Evolutionary conservation across 2,329 filamentous ascomycete genomes (phyloP).

Genomic region (Pezicula neosporulosa): DNA sequence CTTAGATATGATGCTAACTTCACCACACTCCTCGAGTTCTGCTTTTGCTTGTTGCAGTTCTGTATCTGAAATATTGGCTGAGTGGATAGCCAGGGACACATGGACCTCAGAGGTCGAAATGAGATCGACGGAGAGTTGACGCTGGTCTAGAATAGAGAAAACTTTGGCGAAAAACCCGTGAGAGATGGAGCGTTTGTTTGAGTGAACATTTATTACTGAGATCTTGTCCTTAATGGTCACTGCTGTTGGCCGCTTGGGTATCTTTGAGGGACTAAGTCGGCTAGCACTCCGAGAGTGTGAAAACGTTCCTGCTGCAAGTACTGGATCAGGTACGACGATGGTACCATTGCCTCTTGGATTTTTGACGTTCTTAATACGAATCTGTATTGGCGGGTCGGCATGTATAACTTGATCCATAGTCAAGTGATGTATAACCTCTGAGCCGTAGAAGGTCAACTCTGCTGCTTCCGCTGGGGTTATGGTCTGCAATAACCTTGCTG

Average conservation of each 20-base stretch:
- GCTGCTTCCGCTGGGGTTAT: constrained; percentile 95
- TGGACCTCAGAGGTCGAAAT: constrained; percentile 97
- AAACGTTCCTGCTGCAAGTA: constrained; percentile 49
- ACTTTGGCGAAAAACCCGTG: constrained; percentile 95
- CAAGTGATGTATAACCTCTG: constrained; percentile 96
- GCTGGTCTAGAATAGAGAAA: constrained; percentile 84
- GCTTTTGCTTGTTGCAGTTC: constrained; percentile 65
- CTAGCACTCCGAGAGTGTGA: constrained; percentile 41
- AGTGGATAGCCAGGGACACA: constrained; percentile 94
- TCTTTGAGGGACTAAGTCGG: constrained; percentile 43
- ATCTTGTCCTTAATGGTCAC: constrained; percentile 98
- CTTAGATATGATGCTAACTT: constrained; percentile 83
- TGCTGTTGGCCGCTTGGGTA: constrained; percentile 75
- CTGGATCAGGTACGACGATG: constrained; percentile 75
- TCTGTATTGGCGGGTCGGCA: constrained; percentile 73
- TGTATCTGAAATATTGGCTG: constrained; percentile 61
- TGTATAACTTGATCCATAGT: constrained; percentile 97
- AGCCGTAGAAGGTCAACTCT: constrained; percentile 90
- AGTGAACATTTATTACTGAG: constrained; percentile 95
- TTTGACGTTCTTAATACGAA: constrained; percentile 90
- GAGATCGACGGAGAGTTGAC: constrained; percentile 87
- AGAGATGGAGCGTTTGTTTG: constrained; percentile 92
- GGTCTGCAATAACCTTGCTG: constrained; percentile 79
- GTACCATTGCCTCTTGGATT: constrained; percentile 78
- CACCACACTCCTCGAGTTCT: constrained; percentile 76